A percentile compares a stretch with the other conserved stretches of the same genome.
Conservation (phyloP, 192 early-diverging fungal genomes). For the Oehlia diaphana region DNA sequence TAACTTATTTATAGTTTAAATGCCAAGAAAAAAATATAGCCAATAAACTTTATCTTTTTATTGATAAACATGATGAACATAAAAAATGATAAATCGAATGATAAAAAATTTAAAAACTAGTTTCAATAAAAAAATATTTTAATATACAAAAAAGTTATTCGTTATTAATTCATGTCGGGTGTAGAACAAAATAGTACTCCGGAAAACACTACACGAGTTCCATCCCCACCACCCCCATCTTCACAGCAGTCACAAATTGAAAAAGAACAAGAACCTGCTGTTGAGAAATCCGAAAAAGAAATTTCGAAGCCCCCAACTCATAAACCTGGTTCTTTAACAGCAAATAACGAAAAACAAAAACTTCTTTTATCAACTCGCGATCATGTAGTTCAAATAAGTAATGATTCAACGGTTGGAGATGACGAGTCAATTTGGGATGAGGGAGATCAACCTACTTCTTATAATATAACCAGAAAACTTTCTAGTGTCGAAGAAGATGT, state of each 20-base stretch:
- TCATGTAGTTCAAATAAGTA: neutral
- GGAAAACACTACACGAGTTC: neutral
- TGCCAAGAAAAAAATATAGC: too few relatives aligned
- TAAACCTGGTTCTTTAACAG: neutral
- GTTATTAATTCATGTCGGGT: neutral
- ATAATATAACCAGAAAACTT: slow-evolving; percentile 7
- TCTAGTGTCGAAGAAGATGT: neutral
- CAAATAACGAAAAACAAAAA: neutral
- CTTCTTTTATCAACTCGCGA: neutral
- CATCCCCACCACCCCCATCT: neutral
- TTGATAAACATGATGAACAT: neutral
- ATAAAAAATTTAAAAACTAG: too few relatives aligned
- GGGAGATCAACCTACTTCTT: neutral
- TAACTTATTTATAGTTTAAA: neutral
- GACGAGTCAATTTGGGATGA: neutral
- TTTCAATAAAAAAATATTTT: too few relatives aligned
- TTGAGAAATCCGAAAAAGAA: neutral
- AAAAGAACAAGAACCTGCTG: neutral
- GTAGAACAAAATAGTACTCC: neutral
- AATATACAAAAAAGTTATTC: too few relatives aligned
- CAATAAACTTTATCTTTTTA: neutral
- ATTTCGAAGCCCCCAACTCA: neutral
- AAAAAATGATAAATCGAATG: neutral
- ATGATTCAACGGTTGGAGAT: neutral
- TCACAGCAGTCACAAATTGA: neutral